These are phyloP conservation scores for Rhododendron henanense DNA, from an alignment of 148 eudicot species.

Conservation along the genomic window DNA sequence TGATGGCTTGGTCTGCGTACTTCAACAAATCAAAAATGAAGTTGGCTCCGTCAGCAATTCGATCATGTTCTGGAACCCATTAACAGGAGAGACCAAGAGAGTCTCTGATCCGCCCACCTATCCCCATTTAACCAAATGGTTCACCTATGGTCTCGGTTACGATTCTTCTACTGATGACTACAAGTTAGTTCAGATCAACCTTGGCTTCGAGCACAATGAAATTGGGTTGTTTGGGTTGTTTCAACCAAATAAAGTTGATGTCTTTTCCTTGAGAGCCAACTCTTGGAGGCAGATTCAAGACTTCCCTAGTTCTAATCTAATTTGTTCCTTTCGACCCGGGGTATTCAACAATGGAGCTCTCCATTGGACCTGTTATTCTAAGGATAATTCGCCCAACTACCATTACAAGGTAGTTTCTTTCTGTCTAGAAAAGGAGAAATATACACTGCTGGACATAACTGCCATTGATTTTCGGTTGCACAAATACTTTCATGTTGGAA, in stretches of 20 bases:
- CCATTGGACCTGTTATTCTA: too few species aligned
- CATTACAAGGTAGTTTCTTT: neutral
- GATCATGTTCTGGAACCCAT: neutral
- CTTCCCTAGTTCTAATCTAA: neutral
- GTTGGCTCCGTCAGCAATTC: too few species aligned
- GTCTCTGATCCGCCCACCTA: neutral
- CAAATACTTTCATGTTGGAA: too few species aligned
- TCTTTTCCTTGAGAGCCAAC: neutral
- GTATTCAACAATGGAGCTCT: too few species aligned
- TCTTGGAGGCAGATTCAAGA: neutral
- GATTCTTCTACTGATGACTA: neutral
- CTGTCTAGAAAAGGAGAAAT: neutral
- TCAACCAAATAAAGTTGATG: neutral
- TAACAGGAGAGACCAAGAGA: neutral
- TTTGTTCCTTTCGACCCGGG: too few species aligned
- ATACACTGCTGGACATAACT: neutral
- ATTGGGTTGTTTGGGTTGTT: neutral
- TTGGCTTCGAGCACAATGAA: neutral
- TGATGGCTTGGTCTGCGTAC: neutral
- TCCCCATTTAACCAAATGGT: neutral
- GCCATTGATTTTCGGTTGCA: neutral
- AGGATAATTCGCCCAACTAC: too few species aligned
- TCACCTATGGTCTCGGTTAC: neutral
- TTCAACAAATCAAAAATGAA: too few species aligned
- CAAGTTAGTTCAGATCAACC: neutral